Evolutionary conservation across 176 grass and related monocot genomes (phyloP).

Genomic region (Oryza glaberrima): DNA sequence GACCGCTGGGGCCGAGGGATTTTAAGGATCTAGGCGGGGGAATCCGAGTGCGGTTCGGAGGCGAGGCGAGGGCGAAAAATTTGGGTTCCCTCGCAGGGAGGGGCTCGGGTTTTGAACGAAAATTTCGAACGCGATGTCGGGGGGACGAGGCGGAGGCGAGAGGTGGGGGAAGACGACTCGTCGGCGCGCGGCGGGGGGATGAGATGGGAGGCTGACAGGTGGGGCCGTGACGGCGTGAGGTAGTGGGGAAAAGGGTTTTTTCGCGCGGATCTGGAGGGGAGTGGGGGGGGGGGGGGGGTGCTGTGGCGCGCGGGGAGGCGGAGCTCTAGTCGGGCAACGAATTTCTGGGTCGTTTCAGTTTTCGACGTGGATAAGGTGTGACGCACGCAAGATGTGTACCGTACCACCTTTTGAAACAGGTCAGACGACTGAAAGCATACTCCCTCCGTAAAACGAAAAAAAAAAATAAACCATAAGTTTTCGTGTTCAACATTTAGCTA

Average conservation of each 20-base stretch:
- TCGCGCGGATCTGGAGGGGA: constrained; percentile 42
- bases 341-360: too few relatives aligned
- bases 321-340: not conserved
- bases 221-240: not conserved
- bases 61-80: constrained; percentile 18
- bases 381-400: too few relatives aligned
- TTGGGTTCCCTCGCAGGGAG: constrained; percentile 41
- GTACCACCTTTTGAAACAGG: too few relatives aligned
- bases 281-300: accelerated
- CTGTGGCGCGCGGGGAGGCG: not conserved
- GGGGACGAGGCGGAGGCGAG: not conserved
- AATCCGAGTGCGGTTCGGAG: not conserved
- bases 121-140: constrained; percentile 45
- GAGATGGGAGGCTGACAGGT: constrained; percentile 6
- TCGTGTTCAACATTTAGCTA: too few relatives aligned
- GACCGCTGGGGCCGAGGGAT: not conserved
- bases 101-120: constrained; percentile 40
- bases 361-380: not conserved
- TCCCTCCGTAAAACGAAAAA: too few relatives aligned
- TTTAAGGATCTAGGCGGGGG: constrained; percentile 40
- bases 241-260: not conserved
- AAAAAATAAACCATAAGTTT: too few relatives aligned
- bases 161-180: constrained; percentile 21
- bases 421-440: too few relatives aligned
- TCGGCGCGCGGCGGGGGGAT: not conserved